Conservation (phyloP, 2,329 filamentous ascomycete species). For the Sporothrix schenckii region DNA sequence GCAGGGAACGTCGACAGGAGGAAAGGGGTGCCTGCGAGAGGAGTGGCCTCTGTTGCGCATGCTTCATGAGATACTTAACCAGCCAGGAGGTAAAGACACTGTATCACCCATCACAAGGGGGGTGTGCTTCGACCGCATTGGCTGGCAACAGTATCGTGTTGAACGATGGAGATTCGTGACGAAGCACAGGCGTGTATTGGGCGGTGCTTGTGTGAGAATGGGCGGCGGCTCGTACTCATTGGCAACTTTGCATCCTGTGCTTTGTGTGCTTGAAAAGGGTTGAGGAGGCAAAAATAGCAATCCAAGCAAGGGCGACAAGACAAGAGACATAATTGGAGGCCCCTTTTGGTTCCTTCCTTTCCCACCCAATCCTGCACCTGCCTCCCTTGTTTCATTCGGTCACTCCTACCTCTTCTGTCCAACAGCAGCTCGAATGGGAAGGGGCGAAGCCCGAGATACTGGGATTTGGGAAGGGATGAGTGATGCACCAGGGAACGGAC, state of each 20-base stretch:
- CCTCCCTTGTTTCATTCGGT: constrained; percentile 21
- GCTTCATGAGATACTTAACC: not conserved
- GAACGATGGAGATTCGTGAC: not conserved
- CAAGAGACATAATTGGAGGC: not conserved
- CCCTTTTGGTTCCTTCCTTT: not conserved
- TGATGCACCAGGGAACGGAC: not conserved
- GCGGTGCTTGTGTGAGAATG: not conserved
- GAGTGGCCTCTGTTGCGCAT: not conserved
- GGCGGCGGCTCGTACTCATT: too few relatives aligned
- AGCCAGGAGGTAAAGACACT: not conserved
- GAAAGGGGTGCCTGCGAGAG: constrained; percentile 8
- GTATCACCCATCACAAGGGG: constrained; percentile 5
- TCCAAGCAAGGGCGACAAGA: not conserved
- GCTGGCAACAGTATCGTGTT: constrained; percentile 5
- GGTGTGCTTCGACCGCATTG: not conserved
- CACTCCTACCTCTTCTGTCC: constrained; percentile 3
- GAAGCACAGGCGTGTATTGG: not conserved
- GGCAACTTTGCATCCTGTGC: not conserved
- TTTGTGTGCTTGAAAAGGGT: not conserved
- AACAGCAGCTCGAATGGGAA: not conserved
- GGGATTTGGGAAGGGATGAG: not conserved
- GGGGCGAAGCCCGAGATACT: constrained; percentile 10
- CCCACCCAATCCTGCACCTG: constrained; percentile 4
- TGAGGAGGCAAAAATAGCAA: constrained; percentile 10
- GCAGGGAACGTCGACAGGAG: not conserved